phyloP scores from a whole-genome alignment of 495 filamentous ascomycete species.

The Tricharina praecox region DNA sequence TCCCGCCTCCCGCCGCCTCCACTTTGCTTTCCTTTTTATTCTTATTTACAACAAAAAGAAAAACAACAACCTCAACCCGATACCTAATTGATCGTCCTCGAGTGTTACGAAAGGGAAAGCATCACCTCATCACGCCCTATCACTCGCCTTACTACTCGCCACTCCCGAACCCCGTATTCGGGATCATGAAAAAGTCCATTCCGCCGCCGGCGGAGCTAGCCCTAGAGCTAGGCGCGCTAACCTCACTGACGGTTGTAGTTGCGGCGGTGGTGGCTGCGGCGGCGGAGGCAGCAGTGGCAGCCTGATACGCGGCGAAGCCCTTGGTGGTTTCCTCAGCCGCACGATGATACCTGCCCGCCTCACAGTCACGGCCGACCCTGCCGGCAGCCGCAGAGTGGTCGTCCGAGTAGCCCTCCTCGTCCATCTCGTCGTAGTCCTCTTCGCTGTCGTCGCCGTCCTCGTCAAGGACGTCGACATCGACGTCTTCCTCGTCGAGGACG shows the following conservation, averaged over 20 bases:
- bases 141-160: background rate
- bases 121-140: background rate
- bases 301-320: slow-evolving; percentile 2
- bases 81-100: too few species aligned
- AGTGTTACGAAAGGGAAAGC: background rate
- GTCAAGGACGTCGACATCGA: background rate
- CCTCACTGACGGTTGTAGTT: background rate
- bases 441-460: slow-evolving; percentile 4
- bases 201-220: slow-evolving; percentile 10
- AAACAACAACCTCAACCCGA: too few species aligned
- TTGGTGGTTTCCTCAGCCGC: too few species aligned
- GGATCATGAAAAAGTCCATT: slow-evolving; percentile 26
- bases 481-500: too few species aligned
- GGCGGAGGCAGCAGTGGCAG: background rate
- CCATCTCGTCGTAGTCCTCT: slow-evolving; percentile 8
- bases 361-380: background rate
- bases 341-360: too few species aligned
- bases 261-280: background rate
- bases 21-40: too few species aligned
- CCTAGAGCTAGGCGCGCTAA: slow-evolving; percentile 18
- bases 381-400: background rate
- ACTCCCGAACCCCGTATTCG: slow-evolving; percentile 12
- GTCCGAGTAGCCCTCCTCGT: background rate
- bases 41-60: too few species aligned
- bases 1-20: background rate